These are phyloP conservation scores for Saturnispora sanitii DNA, from an alignment of 805 yeast genomes.

Conservation along the genomic window DNA sequence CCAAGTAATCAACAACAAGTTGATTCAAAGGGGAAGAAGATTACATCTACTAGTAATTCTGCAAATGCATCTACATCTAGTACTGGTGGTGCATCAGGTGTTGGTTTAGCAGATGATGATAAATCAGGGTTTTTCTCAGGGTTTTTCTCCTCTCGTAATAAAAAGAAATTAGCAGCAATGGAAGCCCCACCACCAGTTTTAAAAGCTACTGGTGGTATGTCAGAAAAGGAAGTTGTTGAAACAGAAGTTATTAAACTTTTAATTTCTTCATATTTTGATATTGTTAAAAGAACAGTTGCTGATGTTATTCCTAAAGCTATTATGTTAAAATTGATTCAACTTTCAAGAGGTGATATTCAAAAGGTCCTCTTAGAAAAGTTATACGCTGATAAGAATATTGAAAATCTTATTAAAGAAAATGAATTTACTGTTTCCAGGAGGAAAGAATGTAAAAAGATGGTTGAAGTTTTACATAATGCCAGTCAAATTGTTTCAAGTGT, in stretches of 20 bases:
- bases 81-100: slow-evolving; percentile 5
- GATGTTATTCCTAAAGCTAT: slow-evolving; percentile 93
- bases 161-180: slow-evolving; percentile 88
- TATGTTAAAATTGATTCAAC: slow-evolving; percentile 81
- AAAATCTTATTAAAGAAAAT: slow-evolving; percentile 78
- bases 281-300: slow-evolving; percentile 87
- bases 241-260: slow-evolving; percentile 93
- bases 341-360: slow-evolving; percentile 82
- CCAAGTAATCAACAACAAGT: slow-evolving; percentile 62
- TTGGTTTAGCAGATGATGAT: slow-evolving; percentile 34
- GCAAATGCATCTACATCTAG: slow-evolving; percentile 21
- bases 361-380: slow-evolving; percentile 79
- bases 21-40: slow-evolving; percentile 83
- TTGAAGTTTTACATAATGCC: slow-evolving; percentile 81
- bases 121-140: slow-evolving; percentile 84
- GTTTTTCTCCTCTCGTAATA: slow-evolving; percentile 83
- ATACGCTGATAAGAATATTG: slow-evolving; percentile 66
- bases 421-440: slow-evolving; percentile 91
- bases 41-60: neutral
- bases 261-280: slow-evolving; percentile 81
- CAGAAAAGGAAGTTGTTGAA: slow-evolving; percentile 93
- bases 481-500: slow-evolving; percentile 80
- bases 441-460: slow-evolving; percentile 88
- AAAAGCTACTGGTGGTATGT: slow-evolving; percentile 84
- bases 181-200: slow-evolving; percentile 96